A percentile compares a stretch with the other conserved stretches of the same genome.
Conservation (phyloP, 371 early-diverging fungal genomes). For the Apophysomyces elegans region DNA sequence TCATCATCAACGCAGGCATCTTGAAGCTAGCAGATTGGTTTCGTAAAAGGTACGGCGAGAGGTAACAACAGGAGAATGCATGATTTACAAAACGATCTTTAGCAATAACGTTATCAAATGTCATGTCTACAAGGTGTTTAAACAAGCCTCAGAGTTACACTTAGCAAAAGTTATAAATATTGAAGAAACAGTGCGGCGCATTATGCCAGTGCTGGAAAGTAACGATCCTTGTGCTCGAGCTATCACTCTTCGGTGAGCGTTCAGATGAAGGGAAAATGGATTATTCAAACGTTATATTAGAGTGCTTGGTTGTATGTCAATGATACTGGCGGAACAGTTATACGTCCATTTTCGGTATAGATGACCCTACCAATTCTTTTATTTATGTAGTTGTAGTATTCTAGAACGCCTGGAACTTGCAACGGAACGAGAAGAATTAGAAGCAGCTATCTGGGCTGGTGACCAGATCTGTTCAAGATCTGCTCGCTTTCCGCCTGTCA, state of each 20-base stretch:
- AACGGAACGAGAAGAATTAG: conserved; percentile 55
- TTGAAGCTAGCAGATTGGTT: conserved; percentile 66
- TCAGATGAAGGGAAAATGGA: not conserved
- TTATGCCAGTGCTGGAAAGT: conserved; percentile 53
- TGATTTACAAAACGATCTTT: not conserved
- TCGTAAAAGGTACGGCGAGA: conserved; percentile 43
- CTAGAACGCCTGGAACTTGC: conserved; percentile 48
- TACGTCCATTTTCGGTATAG: conserved; percentile 64
- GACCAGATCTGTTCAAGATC: conserved; percentile 61
- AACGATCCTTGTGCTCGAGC: conserved; percentile 61
- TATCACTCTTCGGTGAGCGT: conserved; percentile 55
- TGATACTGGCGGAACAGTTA: conserved; percentile 55
- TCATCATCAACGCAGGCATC: conserved; percentile 60
- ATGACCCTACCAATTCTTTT: not conserved
- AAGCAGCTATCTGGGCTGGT: conserved; percentile 61
- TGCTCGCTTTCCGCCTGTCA: conserved; percentile 52
- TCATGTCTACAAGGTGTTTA: conserved; percentile 59
- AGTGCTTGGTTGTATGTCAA: conserved; percentile 60
- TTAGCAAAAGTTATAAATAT: conserved; percentile 57
- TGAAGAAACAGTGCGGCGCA: conserved; percentile 57
- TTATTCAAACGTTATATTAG: conserved; percentile 23
- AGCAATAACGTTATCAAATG: conserved; percentile 60
- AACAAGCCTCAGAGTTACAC: conserved; percentile 50
- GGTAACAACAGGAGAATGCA: not conserved
- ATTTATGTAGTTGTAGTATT: conserved; percentile 27